Conservation (phyloP, 1,284 basidiomycete genomes). For the Omphalotus olearius region DNA sequence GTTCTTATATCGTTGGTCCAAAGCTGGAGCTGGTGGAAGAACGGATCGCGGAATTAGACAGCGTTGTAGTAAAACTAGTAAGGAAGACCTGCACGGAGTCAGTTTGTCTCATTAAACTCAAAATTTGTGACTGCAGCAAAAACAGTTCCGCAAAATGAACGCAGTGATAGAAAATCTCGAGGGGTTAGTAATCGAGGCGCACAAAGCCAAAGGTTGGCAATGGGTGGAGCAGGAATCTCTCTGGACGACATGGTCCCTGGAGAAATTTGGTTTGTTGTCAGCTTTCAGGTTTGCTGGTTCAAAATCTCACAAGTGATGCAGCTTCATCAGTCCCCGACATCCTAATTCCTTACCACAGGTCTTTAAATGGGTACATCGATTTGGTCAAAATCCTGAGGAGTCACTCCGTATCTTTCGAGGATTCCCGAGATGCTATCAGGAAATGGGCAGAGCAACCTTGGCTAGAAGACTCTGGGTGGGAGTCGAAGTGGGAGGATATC, state of each 20-base stretch:
- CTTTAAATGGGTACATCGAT: constrained; percentile 52
- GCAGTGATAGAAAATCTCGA: constrained; percentile 60
- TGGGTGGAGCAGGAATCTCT: constrained; percentile 67
- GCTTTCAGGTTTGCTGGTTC: background rate
- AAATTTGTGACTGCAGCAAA: constrained; percentile 43
- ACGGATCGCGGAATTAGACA: constrained; percentile 54
- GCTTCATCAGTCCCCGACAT: constrained; percentile 54
- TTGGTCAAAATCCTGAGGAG: constrained; percentile 55
- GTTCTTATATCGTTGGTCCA: constrained; percentile 51
- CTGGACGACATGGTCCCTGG: constrained; percentile 77
- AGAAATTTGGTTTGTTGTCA: constrained; percentile 59
- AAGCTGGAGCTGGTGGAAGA: constrained; percentile 66
- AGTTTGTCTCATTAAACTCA: background rate
- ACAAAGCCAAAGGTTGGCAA: constrained; percentile 61
- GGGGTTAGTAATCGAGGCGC: constrained; percentile 57
- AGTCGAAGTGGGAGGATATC: constrained; percentile 68
- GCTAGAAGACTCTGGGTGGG: constrained; percentile 65
- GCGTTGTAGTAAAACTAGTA: constrained; percentile 61
- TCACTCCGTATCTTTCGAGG: constrained; percentile 65
- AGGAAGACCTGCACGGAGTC: constrained; percentile 6
- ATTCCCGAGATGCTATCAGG: constrained; percentile 52
- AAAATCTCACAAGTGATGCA: constrained; percentile 22
- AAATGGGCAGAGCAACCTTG: constrained; percentile 65
- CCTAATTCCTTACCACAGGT: constrained; percentile 63
- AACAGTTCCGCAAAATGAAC: constrained; percentile 63